Base-by-base conservation (phyloP, 169 alveolate species). In the Plasmodium fragile region DNA sequence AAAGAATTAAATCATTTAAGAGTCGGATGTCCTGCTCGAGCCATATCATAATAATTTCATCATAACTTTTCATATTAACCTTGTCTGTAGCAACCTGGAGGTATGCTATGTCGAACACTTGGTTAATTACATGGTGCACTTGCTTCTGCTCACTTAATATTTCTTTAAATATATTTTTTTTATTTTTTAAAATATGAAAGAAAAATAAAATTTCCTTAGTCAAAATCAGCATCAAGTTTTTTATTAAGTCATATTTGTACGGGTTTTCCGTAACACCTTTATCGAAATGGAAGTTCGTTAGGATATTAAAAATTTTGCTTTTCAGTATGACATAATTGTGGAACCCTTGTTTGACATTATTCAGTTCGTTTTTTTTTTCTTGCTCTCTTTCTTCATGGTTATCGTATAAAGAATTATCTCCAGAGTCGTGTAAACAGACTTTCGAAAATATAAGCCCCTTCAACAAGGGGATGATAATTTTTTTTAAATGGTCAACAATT, bases 1-100 rank as follows among this genome's bases (percentile, higher is more conserved):
- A 85, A 34, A 85, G 77, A 49, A 85, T 49, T 8, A 85, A 77
- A 73, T 85, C 93, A 69, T 85, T 85, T 11, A 85, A 43, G 7
- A 85, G 32, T 10, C 80, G 53, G 65, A 85, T 85, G 22, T 85
- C 80, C 69, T 85, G 93, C 45, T 85, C 93, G 11, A 85, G 79
- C 93, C 93, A 85, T 32, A 85, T 85, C 28, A 85, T 16, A 52
- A 85, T 85, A n/a, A 85, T 52, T 22, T 85, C 85, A 75, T 85
- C 93, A 53, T 53, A 72, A 83, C 53, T 83, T 28, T 53, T 85
- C 28, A 85, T 49, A 45, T 53, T 53, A 72, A 73, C 93, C n/a
- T 69, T 85, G 13, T 85, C 39, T 4, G 84, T 18, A 73, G 52
- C 25, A 32, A 73, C 83, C n/a, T 85, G 13, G 28, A 85, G 43